phyloP scores from a whole-genome alignment of 2,329 filamentous ascomycete species.

The Colletotrichum musicola region DNA sequence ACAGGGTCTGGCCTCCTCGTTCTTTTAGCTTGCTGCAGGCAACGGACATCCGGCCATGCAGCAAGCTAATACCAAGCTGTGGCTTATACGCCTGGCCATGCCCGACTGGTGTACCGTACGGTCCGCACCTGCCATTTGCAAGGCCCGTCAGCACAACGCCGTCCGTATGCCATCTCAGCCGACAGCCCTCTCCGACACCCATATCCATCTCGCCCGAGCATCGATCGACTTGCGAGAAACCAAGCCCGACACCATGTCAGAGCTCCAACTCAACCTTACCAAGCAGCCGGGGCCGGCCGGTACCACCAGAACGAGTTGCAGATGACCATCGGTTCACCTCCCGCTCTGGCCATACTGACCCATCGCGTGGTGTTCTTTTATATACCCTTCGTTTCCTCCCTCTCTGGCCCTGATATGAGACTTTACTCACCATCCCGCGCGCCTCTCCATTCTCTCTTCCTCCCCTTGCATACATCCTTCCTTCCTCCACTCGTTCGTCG shows the following conservation, averaged over 20 bases:
- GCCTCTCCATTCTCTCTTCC: conserved; percentile 7
- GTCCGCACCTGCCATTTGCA: conserved; percentile 21
- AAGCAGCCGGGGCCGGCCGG: conserved; percentile 20
- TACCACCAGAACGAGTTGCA: background rate
- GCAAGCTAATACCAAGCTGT: conserved; percentile 17
- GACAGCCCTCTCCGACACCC: background rate
- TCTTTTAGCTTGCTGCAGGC: conserved; percentile 17
- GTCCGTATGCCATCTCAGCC: conserved; percentile 29
- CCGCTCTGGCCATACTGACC: conserved; percentile 16
- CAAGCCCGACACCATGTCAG: conserved; percentile 27
- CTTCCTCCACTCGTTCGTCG: conserved; percentile 30
- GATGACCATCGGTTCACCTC: background rate
- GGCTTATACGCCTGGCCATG: conserved; percentile 26
- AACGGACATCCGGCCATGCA: conserved; percentile 37
- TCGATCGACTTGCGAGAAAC: conserved; percentile 18
- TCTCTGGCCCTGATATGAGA: background rate
- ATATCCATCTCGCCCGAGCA: conserved; percentile 22
- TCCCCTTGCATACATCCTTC: conserved; percentile 9
- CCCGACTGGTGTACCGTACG: conserved; percentile 11
- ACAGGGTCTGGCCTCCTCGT: conserved; percentile 18
- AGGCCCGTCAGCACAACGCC: conserved; percentile 32
- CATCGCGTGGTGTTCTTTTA: conserved; percentile 21
- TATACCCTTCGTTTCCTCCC: conserved; percentile 20
- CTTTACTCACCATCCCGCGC: conserved; percentile 7
- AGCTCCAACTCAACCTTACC: conserved; percentile 36